Conservation (phyloP, 192 early-diverging fungal genomes). For the Rhizophagus sp. region DNA sequence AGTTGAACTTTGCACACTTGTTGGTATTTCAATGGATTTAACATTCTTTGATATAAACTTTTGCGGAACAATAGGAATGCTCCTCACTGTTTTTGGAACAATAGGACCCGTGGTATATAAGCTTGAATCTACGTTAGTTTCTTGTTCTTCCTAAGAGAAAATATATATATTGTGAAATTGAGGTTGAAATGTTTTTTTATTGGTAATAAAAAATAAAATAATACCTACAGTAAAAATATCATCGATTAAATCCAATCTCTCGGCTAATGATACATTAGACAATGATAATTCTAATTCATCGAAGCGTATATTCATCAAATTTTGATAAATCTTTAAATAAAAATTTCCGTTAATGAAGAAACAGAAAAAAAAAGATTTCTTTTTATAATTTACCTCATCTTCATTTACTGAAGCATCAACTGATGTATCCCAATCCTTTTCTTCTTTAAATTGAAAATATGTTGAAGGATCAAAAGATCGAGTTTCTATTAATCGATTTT, state of each 20-base stretch:
- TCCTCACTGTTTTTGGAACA: neutral
- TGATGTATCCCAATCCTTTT: conserved; percentile 14
- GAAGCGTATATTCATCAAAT: conserved; percentile 15
- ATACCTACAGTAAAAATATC: conserved; percentile 9
- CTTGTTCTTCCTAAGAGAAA: neutral
- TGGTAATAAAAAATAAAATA: neutral
- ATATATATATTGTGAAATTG: neutral
- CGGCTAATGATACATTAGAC: conserved; percentile 4
- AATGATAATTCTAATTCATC: conserved; percentile 22
- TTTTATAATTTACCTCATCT: neutral
- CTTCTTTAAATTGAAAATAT: conserved; percentile 21
- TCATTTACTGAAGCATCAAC: neutral
- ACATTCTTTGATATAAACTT: neutral
- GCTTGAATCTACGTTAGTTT: neutral
- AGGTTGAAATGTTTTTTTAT: neutral
- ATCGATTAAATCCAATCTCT: conserved; percentile 19
- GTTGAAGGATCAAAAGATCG: conserved; percentile 15
- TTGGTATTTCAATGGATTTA: neutral
- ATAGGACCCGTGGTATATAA: conserved; percentile 7
- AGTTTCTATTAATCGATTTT: neutral
- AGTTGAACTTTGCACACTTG: neutral
- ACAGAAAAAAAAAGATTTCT: neutral
- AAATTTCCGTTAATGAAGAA: neutral
- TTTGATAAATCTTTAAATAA: conserved; percentile 2
- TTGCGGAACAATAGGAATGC: neutral